Base-by-base conservation (phyloP, 306 rosid species). In the Sindora glabra region DNA sequence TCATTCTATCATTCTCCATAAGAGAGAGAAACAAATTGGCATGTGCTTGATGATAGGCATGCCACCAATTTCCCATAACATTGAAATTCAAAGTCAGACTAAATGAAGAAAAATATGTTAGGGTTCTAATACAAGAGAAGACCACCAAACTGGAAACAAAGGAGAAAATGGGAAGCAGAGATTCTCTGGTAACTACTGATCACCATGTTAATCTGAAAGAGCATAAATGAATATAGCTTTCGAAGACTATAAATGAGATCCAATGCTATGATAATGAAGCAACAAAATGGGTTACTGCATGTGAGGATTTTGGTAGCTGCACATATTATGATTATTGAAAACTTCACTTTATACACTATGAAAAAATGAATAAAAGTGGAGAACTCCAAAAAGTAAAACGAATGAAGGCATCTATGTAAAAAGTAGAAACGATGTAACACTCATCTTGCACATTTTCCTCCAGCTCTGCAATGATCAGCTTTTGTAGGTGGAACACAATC, bases 261-360 rank as follows among this genome's bases (percentile, higher is more conserved):
- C 47, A 76, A 15, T n/a, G n/a, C 65, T 62, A 65, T 68, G 63
- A 51, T 11, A 36, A 46, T 64, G 44, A 57, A 63, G 56, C n/a
- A n/a, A n/a, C 57, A 63, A 65, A 77, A 68, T 54, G 79, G 75
- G 68, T 15, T 42, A 62, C 65, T 67, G 55, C 71, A 34, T 59
- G 29, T 30, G 63, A 18, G 60, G 65, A 51, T 33, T 69, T 63
- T 71, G 61, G 82, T 17, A 41, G 78, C 66, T 66, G 65, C 81
- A 79, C 80, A 22, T 37, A 38, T 56, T 56, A 69, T 59, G 48
- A 75, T 80, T 70, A 79, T 86, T 72, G 57, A 68, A 55, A 37
- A 60, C 39, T 42, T 56, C 48, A 46, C 65, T 69, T 38, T 82
- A 86, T 83, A 74, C 66, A 84, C 84, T 77, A 68, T 67, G n/a